Base-by-base conservation (phyloP, 306 rosid genomes). In the Arachis hypogaea region DNA sequence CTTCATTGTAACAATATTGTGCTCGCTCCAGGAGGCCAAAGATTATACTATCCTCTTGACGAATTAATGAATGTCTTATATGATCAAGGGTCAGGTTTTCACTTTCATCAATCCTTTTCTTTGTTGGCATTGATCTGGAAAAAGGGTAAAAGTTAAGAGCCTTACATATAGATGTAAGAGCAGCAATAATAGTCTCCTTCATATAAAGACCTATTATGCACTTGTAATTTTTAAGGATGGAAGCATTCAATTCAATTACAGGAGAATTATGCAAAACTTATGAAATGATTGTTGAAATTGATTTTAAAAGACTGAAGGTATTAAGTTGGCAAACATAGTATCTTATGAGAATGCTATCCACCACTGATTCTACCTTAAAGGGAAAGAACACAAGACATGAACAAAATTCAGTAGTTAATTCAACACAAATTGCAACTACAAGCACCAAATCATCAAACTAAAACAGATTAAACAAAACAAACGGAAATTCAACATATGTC, bases 21-120 rank as follows among this genome's bases (percentile, higher is more conserved):
- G 97, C 84, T 84, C 96, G 89, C 80, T 93, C 98, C 77, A 93
- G 78, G 68, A 93, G 91, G 83, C 85, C 66, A 78, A 77, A 89
- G 38, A 93, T 91, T 68, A 93, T 93, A 86, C 98, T 93, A 77
- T 93, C 98, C 84, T 93, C 98, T 75, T 85, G 97, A 68, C 86
- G 89, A 62, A 91, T 88, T 40, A 93, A 76, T 36, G 97, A 86
- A 59, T 68, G 80, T 51, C 98, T 78, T 71, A 93, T 88, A 70
- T 82, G 57, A 33, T 91, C 97, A n/a, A 93, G 92, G 50, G 96
- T 93, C 79, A 91, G 77, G 73, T 79, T 86, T 29, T 89, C 91
- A 66, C 94, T 91, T 63, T 16, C 88, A 79, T 93, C 98, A 66
- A 83, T 65, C 83, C 96, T 88, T 61, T 81, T 80, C 91, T 77